These are phyloP conservation scores for Vitis labrusca DNA, from an alignment of 164 flowering plant species.

Conservation along the genomic window DNA sequence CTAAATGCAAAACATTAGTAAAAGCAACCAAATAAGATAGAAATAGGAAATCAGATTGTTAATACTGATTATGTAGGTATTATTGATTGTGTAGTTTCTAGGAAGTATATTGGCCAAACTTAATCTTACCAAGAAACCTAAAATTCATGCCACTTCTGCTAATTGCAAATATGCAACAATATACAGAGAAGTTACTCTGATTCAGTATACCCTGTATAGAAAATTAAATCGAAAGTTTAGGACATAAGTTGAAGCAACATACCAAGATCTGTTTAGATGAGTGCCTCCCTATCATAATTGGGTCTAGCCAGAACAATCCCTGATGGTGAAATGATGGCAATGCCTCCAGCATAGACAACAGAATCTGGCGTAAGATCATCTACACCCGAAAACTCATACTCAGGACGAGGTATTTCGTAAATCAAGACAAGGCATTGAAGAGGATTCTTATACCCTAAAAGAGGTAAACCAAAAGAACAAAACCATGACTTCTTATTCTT, in stretches of 20 bases:
- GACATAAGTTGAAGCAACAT: neutral
- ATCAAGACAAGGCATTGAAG: too few species aligned
- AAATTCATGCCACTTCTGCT: neutral
- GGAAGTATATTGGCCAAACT: neutral
- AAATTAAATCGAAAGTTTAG: neutral
- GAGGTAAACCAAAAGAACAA: too few species aligned
- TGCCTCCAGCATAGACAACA: conserved; percentile 80
- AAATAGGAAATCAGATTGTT: too few species aligned
- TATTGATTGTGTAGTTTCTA: too few species aligned
- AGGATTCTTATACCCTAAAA: too few species aligned
- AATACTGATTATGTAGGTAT: too few species aligned
- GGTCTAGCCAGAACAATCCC: conserved; percentile 48
- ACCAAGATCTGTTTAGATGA: conserved; percentile 52
- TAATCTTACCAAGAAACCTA: neutral
- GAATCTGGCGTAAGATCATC: conserved; percentile 71
- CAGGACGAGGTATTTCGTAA: conserved; percentile 50
- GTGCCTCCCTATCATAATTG: conserved; percentile 52
- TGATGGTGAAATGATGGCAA: conserved; percentile 50
- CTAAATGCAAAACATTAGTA: too few species aligned
- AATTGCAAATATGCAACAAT: neutral
- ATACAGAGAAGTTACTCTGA: neutral
- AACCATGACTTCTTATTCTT: too few species aligned
- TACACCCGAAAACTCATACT: conserved; percentile 48
- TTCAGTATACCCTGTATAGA: too few species aligned
- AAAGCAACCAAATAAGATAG: too few species aligned